Conservation (phyloP, 768 basidiomycete species). For the Boletellus emodensis region DNA sequence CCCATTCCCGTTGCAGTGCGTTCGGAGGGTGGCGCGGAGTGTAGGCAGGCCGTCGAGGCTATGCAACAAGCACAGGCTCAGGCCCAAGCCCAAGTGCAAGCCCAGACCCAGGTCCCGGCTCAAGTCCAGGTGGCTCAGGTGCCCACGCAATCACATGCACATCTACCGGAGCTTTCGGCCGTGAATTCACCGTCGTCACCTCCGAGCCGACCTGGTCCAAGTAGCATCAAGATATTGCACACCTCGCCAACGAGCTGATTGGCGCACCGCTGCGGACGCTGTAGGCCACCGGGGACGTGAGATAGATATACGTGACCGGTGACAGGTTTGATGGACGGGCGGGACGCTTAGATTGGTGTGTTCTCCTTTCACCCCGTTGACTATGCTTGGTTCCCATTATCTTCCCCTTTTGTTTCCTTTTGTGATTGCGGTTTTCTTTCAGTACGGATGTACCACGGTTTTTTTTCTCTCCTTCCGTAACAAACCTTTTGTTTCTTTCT, state of each 20-base stretch:
- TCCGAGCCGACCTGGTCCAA: conserved; percentile 23
- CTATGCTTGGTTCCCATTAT: not conserved
- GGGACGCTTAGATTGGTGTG: conserved; percentile 24
- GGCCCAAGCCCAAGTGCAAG: conserved; percentile 20
- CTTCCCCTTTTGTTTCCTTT: not conserved
- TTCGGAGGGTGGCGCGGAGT: conserved; percentile 81
- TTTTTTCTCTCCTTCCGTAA: conserved; percentile 2
- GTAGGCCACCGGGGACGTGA: conserved; percentile 11
- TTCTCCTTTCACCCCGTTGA: conserved; percentile 6
- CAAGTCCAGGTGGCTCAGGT: conserved; percentile 22
- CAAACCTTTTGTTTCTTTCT: not conserved
- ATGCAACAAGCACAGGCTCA: conserved; percentile 33
- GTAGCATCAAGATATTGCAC: conserved; percentile 13
- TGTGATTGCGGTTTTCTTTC: not conserved
- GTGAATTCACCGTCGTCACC: conserved; percentile 19
- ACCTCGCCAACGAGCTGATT: conserved; percentile 20
- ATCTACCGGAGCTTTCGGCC: conserved; percentile 19
- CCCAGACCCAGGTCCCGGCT: conserved; percentile 16
- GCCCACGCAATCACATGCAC: conserved; percentile 19
- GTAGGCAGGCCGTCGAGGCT: conserved; percentile 45
- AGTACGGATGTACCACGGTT: conserved; percentile 7
- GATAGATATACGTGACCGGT: conserved; percentile 17
- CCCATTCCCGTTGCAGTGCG: conserved; percentile 50
- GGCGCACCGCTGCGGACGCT: not conserved
- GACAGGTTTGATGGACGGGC: conserved; percentile 15